Base-by-base conservation (phyloP, 192 early-diverging fungal genomes). In the Chytriomyces sp. region DNA sequence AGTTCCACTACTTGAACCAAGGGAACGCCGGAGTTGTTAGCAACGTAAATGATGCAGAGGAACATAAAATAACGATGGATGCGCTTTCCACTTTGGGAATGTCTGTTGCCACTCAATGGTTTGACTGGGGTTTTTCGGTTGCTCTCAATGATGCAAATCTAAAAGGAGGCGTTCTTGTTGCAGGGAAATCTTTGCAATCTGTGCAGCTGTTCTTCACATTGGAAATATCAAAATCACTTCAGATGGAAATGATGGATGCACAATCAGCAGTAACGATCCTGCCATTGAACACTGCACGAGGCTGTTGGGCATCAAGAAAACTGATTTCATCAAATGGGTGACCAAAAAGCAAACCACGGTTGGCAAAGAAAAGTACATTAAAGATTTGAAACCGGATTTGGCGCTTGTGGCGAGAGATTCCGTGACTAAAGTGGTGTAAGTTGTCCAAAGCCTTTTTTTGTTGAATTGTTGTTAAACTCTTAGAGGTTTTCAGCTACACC, bases 1-100 rank as follows among this genome's bases (percentile, higher is more conserved):
- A 90, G 47, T 97, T 94, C 79, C 82, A 92, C 71, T 97, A 96
- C 80, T 83, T 94, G 11, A 89, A 88, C 67, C 94, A 95, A 81
- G 93, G 94, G 68, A 86, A 80, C 28, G 70, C 78, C 18, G 91
- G 91, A 24, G 80, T 80, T 26, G 93, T 96, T 65, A 82, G 82
- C 10, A 91, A 90, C 65, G 93, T 97, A 9, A 91, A 97, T 76
- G 95, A 97, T 84, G 91, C 88, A 5, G 88, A 85, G 26, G 94
- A 96, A 81, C 96, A 95, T 71, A 88, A 89, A 49, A 87, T 85
- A 26, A 97, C 95, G 5, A 88, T 91, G 75, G 85, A 89, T 13
- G 91, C 94, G 9, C 85, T 97, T 57, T 88, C 90, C 7, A 90
- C 88, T 8, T 89, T 97, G 13, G 95, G 95, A 69, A 90, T 96